These are phyloP conservation scores for Areca catechu DNA, from an alignment of 176 grass and related monocot species.

Conservation along the genomic window DNA sequence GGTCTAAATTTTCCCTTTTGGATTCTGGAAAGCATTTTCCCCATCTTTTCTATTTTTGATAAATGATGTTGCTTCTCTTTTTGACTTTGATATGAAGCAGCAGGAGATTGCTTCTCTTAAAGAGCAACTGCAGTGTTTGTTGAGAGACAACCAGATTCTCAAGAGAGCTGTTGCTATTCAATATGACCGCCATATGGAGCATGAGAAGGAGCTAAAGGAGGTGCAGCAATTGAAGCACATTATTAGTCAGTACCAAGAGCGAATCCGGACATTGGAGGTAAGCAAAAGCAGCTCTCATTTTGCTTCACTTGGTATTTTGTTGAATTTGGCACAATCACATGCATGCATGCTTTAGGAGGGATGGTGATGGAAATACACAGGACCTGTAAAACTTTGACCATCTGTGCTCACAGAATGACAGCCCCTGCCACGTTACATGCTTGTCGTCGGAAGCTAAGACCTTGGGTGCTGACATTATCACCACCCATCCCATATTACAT, in stretches of 20 bases:
- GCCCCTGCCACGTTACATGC: too few species aligned
- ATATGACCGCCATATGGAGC: conserved; percentile 6
- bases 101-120: conserved; percentile 4
- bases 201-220: conserved; percentile 7
- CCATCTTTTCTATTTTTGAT: neutral
- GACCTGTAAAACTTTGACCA: too few species aligned
- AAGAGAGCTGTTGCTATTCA: conserved; percentile 15
- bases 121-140: conserved; percentile 9
- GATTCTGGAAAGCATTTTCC: neutral
- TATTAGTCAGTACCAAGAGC: conserved; percentile 18
- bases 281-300: neutral
- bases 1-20: neutral
- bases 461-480: too few species aligned
- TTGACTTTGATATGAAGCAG: neutral
- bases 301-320: too few species aligned
- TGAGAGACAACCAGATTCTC: conserved; percentile 16
- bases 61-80: too few species aligned
- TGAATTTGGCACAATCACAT: too few species aligned
- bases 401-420: too few species aligned
- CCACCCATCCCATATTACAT: too few species aligned
- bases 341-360: too few species aligned
- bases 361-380: too few species aligned
- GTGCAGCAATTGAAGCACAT: conserved; percentile 14
- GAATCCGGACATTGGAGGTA: conserved; percentile 16
- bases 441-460: too few species aligned